These are phyloP conservation scores for Diaporthe citri DNA, from an alignment of 2,329 filamentous ascomycete species.

Conservation along the genomic window DNA sequence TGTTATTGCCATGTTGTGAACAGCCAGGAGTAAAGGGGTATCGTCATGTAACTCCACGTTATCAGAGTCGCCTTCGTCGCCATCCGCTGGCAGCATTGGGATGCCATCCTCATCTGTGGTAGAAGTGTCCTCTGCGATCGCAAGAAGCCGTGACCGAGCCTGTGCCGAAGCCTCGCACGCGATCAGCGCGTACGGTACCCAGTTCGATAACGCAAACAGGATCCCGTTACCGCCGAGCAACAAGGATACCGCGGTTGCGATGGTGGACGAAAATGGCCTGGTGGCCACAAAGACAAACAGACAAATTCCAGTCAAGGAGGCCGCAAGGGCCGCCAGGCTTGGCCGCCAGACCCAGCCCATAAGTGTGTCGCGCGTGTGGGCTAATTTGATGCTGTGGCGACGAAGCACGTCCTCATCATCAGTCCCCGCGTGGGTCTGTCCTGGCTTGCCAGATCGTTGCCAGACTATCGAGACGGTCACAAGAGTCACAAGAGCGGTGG, in stretches of 20 bases:
- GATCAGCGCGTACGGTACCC: slow-evolving; percentile 23
- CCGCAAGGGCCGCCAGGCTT: background rate
- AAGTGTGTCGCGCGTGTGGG: background rate
- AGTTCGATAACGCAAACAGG: slow-evolving; percentile 8
- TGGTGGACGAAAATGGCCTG: background rate
- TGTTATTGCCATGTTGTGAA: slow-evolving; percentile 14
- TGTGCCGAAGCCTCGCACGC: slow-evolving; percentile 12
- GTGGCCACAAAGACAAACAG: background rate
- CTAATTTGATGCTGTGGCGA: background rate
- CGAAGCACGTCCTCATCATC: background rate
- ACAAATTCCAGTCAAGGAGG: background rate
- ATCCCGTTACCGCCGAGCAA: slow-evolving; percentile 7
- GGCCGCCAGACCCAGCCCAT: slow-evolving; percentile 17
- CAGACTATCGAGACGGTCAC: background rate
- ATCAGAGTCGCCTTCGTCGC: background rate
- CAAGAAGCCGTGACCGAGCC: background rate
- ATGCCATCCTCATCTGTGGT: background rate
- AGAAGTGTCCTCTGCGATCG: too few relatives aligned
- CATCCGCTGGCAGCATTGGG: background rate
- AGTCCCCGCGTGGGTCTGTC: background rate
- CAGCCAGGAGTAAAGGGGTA: background rate
- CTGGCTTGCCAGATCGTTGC: background rate
- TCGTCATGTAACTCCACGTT: background rate
- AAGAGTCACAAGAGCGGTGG: background rate
- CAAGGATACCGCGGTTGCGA: background rate